These are phyloP conservation scores for Guadua angustifolia DNA, from an alignment of 176 grass and related monocot species.

Conservation along the genomic window DNA sequence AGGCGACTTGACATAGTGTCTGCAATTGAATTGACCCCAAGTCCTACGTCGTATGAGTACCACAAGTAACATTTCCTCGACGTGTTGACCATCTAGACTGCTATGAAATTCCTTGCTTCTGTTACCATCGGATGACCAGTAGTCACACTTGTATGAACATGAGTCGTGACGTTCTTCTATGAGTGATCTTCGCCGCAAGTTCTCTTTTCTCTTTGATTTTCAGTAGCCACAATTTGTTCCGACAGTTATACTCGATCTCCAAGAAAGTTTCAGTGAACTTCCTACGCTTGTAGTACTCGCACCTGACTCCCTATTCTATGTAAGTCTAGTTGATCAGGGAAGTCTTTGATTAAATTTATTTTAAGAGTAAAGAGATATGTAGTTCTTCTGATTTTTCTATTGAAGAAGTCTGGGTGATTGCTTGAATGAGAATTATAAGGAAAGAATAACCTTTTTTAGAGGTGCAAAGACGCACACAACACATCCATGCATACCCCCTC, in stretches of 20 bases:
- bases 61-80: neutral
- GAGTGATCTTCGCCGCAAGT: neutral
- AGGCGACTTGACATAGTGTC: neutral
- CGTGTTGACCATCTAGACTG: conserved; percentile 25
- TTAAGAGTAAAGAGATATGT: neutral
- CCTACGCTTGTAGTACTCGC: neutral
- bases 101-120: neutral
- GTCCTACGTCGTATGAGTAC: neutral
- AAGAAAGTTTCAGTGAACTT: neutral
- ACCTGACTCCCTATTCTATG: neutral
- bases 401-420: neutral
- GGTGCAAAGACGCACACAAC: too few relatives aligned
- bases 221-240: neutral
- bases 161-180: neutral
- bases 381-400: neutral
- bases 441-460: too few relatives aligned
- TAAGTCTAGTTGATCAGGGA: neutral
- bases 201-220: neutral
- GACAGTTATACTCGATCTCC: too few relatives aligned
- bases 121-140: neutral
- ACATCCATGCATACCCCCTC: too few relatives aligned
- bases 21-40: neutral
- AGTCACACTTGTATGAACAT: conserved; percentile 6
- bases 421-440: too few relatives aligned
- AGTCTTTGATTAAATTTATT: neutral